phyloP scores from a whole-genome alignment of 208 protist species.

The Leishmania braziliensis region DNA sequence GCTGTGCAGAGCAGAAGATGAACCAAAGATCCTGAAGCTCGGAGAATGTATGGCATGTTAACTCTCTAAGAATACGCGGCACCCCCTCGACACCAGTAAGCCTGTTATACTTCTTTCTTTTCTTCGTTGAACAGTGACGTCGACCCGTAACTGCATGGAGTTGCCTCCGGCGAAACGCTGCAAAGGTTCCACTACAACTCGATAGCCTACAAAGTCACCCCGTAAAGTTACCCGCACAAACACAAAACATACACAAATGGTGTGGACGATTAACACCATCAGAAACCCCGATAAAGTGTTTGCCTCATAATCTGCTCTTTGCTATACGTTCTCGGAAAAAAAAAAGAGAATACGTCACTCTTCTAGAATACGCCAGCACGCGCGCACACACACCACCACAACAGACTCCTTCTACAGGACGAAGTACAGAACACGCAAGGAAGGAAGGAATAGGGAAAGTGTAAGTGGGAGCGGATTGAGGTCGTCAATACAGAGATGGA shows the following conservation, averaged over 20 bases:
- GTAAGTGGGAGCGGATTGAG: background rate
- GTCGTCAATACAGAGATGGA: background rate
- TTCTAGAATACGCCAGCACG: background rate
- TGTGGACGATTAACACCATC: background rate
- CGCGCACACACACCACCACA: background rate
- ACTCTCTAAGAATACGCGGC: background rate
- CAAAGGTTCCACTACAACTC: background rate
- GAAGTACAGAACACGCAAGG: background rate
- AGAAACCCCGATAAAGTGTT: background rate
- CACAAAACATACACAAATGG: background rate
- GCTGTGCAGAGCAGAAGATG: background rate
- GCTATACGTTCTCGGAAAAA: background rate
- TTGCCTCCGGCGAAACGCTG: background rate
- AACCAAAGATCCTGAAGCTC: background rate
- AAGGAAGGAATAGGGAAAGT: too few relatives aligned
- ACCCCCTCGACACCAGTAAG: background rate
- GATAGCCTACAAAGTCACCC: background rate
- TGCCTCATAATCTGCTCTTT: background rate
- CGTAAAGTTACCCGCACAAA: background rate
- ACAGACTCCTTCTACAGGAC: background rate
- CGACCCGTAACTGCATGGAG: background rate
- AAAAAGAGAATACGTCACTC: background rate
- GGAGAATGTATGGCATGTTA: background rate
- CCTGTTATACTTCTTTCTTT: background rate
- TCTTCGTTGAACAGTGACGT: background rate